phyloP scores from a whole-genome alignment of 208 protist genomes.

The Porcisia hertigi region DNA sequence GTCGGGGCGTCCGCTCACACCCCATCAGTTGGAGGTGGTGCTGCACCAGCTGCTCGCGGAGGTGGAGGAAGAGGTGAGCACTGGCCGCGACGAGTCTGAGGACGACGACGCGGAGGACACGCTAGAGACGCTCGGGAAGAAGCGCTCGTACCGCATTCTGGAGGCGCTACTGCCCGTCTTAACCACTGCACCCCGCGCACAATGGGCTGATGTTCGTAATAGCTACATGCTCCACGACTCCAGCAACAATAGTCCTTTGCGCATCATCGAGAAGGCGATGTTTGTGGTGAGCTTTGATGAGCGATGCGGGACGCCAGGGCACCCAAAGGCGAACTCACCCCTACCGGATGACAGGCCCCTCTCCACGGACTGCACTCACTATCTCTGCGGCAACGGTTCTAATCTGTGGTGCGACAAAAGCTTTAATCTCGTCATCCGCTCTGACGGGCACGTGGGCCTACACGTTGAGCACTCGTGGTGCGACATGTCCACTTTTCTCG shows the following conservation, averaged over 20 bases:
- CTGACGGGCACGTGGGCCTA: constrained; percentile 57
- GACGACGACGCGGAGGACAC: constrained; percentile 55
- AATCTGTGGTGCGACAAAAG: constrained; percentile 86
- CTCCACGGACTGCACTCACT: constrained; percentile 39
- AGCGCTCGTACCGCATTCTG: constrained; percentile 43
- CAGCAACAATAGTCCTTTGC: constrained; percentile 66
- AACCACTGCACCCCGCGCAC: constrained; percentile 62
- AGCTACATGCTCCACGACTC: constrained; percentile 67
- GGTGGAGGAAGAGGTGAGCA: constrained; percentile 52
- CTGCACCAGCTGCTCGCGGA: constrained; percentile 46
- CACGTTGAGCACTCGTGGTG: constrained; percentile 88
- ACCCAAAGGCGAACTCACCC: constrained; percentile 7
- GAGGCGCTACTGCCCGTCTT: constrained; percentile 69
- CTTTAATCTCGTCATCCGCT: constrained; percentile 70
- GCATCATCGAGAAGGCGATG: constrained; percentile 72
- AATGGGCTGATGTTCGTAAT: constrained; percentile 77
- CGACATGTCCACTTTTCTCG: constrained; percentile 61
- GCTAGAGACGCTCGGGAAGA: constrained; percentile 43
- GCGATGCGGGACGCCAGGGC: constrained; percentile 23
- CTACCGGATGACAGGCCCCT: constrained; percentile 24
- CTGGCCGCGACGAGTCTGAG: constrained; percentile 50
- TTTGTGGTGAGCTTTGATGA: constrained; percentile 84
- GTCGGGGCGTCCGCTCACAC: constrained; percentile 50
- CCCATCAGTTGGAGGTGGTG: constrained; percentile 56
- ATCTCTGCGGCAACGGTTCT: constrained; percentile 69